phyloP scores from a whole-genome alignment of 2,329 filamentous ascomycete species.

The Aspergillus sp. region DNA sequence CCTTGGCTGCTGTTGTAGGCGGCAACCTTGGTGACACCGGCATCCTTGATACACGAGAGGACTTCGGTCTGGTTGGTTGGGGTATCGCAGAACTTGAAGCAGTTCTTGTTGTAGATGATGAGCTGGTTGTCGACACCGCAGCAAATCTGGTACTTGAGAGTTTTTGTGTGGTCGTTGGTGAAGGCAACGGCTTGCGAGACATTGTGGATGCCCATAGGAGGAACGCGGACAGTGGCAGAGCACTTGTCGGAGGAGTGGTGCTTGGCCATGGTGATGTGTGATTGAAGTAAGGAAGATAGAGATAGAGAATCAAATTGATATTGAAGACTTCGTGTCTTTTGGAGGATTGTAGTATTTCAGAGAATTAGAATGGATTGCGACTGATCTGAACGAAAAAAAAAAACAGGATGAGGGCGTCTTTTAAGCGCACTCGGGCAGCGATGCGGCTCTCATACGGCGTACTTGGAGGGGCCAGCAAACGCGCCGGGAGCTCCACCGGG shows the following conservation, averaged over 20 bases:
- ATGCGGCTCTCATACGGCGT: too few species aligned
- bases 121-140: not conserved
- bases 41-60: not conserved
- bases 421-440: too few species aligned
- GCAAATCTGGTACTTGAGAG: not conserved
- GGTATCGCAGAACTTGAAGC: constrained; percentile 1
- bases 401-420: too few species aligned
- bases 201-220: not conserved
- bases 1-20: not conserved
- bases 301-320: too few species aligned
- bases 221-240: not conserved
- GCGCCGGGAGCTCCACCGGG: too few species aligned
- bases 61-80: not conserved
- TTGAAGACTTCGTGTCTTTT: too few species aligned
- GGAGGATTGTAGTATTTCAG: too few species aligned
- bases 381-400: too few species aligned
- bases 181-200: not conserved
- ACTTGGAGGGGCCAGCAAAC: too few species aligned
- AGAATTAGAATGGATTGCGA: too few species aligned
- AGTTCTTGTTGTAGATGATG: not conserved
- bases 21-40: not conserved
- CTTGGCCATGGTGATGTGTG: not conserved
- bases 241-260: not conserved
- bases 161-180: not conserved
- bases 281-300: not conserved